Percentiles rank a stretch among this genome's conserved stretches.
These are phyloP conservation scores for Penicillium sp. DNA, from an alignment of 2,329 filamentous ascomycete genomes.

Conservation along the genomic window DNA sequence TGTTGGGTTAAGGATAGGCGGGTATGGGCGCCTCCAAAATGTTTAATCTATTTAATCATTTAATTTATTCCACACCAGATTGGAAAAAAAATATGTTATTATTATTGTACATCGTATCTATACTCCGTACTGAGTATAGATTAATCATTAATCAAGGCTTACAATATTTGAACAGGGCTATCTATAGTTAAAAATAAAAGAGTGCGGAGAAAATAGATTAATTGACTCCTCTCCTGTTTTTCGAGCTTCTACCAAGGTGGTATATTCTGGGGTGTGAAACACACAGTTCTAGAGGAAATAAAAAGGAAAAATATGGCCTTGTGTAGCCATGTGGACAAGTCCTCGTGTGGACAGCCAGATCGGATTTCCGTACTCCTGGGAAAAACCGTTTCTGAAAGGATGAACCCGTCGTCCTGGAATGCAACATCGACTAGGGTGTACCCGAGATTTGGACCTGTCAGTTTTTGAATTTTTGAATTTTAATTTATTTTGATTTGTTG, in stretches of 20 bases:
- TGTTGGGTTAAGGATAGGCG: constrained; percentile 14
- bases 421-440: constrained; percentile 22
- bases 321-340: constrained; percentile 17
- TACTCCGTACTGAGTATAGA: not conserved
- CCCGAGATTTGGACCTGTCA: constrained; percentile 23
- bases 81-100: not conserved
- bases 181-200: not conserved
- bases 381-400: constrained; percentile 19
- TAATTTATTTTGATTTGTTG: not conserved
- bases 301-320: not conserved
- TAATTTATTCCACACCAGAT: constrained; percentile 17
- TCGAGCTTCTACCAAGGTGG: not conserved
- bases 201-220: not conserved
- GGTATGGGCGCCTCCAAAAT: constrained; percentile 10
- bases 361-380: constrained; percentile 17
- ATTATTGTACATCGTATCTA: not conserved
- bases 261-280: not conserved
- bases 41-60: constrained; percentile 7
- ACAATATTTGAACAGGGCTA: not conserved
- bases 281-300: not conserved
- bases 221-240: not conserved
- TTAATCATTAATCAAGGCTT: not conserved
- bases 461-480: not conserved
- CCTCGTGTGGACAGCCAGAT: constrained; percentile 20
- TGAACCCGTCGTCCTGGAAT: constrained; percentile 19